Conservation (phyloP, 2,329 filamentous ascomycete species). For the Alternaria tenuissima region DNA sequence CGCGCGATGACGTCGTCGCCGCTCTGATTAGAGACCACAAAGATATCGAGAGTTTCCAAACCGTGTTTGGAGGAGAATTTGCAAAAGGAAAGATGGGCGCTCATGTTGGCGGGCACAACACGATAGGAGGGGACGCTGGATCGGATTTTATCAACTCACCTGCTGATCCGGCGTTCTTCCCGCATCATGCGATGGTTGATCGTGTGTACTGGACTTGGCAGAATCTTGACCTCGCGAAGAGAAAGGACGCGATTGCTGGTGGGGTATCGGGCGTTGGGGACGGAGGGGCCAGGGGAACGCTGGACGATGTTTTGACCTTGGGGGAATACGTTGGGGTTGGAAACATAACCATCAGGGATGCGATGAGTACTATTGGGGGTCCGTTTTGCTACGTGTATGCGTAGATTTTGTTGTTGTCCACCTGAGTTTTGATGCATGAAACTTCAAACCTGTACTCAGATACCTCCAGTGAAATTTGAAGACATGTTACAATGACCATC, state of each 20-base stretch:
- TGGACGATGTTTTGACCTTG: conserved; percentile 47
- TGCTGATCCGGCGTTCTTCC: conserved; percentile 6
- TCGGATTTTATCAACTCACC: background rate
- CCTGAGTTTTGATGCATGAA: background rate
- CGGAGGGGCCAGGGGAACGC: conserved; percentile 48
- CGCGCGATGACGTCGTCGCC: conserved; percentile 34
- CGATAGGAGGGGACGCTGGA: conserved; percentile 52
- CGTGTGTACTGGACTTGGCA: conserved; percentile 62
- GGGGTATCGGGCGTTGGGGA: conserved; percentile 53
- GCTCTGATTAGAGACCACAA: conserved; percentile 33
- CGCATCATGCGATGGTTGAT: conserved; percentile 59
- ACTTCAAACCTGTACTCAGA: background rate
- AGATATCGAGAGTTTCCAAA: conserved; percentile 48
- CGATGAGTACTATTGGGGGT: conserved; percentile 56
- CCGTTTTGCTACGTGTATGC: conserved; percentile 59
- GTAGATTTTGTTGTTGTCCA: conserved; percentile 1
- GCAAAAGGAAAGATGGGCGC: conserved; percentile 49
- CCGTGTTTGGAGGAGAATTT: conserved; percentile 50
- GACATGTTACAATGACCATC: background rate
- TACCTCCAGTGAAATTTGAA: background rate
- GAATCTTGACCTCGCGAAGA: conserved; percentile 51
- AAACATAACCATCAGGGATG: conserved; percentile 44
- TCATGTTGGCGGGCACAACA: conserved; percentile 58
- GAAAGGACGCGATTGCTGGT: conserved; percentile 53
- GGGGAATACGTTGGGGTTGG: conserved; percentile 27